Conservation (phyloP, 306 rosid genomes). For the Gillenia trifoliata region DNA sequence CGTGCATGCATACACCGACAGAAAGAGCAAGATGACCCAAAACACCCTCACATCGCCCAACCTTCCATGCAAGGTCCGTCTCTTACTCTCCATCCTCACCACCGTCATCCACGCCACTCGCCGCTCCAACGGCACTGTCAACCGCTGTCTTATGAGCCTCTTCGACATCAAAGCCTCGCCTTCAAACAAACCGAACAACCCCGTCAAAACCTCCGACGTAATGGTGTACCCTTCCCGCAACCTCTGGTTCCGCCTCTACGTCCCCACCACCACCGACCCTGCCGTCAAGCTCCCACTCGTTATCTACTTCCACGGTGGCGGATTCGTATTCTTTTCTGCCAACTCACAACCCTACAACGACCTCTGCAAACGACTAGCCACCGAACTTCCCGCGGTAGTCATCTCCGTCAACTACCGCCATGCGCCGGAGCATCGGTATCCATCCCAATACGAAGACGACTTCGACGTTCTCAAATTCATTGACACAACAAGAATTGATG, state of each 20-base stretch:
- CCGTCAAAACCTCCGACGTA: not conserved
- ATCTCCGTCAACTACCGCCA: slow-evolving; percentile 25
- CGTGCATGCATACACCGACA: no score
- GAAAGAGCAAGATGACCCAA: not conserved
- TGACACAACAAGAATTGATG: not conserved
- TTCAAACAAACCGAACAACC: not conserved
- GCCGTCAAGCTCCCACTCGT: slow-evolving; percentile 11
- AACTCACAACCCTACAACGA: not conserved
- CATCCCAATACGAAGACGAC: slow-evolving; percentile 23
- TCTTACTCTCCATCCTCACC: not conserved
- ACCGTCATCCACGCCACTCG: not conserved
- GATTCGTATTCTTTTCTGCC: slow-evolving; percentile 7
- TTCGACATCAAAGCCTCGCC: not conserved
- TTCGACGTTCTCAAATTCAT: slow-evolving; percentile 18
- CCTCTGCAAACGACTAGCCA: not conserved
- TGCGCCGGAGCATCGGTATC: slow-evolving; percentile 18
- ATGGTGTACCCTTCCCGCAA: not conserved
- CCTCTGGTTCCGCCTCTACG: slow-evolving; percentile 12
- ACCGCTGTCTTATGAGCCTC: not conserved
- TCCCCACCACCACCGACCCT: not conserved
- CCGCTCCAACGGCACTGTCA: slow-evolving; percentile 1
- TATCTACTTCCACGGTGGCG: slow-evolving; percentile 21
- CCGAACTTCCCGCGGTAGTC: not conserved
- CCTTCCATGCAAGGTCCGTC: slow-evolving; percentile 7
- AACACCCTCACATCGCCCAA: not conserved